phyloP scores from a whole-genome alignment of 768 basidiomycete species.

The Boletus fagicola region DNA sequence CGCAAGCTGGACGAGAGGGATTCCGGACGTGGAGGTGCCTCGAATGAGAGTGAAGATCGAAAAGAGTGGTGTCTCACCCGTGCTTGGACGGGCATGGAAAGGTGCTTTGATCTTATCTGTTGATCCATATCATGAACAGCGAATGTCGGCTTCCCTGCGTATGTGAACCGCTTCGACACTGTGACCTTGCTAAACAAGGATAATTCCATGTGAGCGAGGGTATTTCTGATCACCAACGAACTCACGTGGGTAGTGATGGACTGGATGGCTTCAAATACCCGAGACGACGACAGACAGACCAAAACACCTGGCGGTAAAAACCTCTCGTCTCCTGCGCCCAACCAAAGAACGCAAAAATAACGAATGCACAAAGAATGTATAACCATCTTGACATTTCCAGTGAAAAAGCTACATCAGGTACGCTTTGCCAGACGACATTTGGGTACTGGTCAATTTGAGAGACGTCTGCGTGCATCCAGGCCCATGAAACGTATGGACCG shows the following conservation, averaged over 20 bases:
- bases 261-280: not conserved
- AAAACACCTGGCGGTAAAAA: slow-evolving; percentile 35
- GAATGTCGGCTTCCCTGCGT: too few species aligned
- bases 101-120: too few species aligned
- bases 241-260: too few species aligned
- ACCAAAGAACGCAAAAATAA: slow-evolving; percentile 54
- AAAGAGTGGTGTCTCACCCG: not conserved
- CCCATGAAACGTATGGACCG: slow-evolving; percentile 47
- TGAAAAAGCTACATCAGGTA: slow-evolving; percentile 6
- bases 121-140: too few species aligned
- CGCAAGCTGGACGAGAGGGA: not conserved
- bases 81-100: too few species aligned
- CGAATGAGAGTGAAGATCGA: not conserved
- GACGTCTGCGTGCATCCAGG: slow-evolving; percentile 50
- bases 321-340: slow-evolving; percentile 51
- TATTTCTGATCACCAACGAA: too few species aligned
- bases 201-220: too few species aligned
- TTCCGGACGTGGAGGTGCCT: not conserved
- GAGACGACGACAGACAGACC: slow-evolving; percentile 22
- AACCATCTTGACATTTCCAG: slow-evolving; percentile 45
- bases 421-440: slow-evolving; percentile 37
- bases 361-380: slow-evolving; percentile 34
- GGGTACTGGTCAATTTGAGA: slow-evolving; percentile 40
- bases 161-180: too few species aligned
- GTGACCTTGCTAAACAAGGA: too few species aligned